Conservation (phyloP, 2,329 filamentous ascomycete genomes). For the Claviceps sp. region DNA sequence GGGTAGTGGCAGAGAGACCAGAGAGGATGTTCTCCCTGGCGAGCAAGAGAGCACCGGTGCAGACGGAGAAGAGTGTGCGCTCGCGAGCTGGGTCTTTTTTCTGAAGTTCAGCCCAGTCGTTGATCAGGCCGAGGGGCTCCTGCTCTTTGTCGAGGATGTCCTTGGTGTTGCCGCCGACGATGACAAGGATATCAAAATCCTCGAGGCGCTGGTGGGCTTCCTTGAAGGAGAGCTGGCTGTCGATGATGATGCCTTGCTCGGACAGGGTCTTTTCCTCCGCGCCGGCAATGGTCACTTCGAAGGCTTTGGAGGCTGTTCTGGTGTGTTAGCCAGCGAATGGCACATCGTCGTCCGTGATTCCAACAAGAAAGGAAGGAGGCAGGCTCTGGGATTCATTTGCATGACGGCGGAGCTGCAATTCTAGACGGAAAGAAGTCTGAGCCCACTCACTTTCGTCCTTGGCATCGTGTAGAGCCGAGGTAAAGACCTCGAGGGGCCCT, state of each 20-base stretch:
- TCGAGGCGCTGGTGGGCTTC: slow-evolving; percentile 61
- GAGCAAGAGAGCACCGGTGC: slow-evolving; percentile 66
- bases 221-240: slow-evolving; percentile 63
- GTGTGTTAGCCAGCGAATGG: background rate
- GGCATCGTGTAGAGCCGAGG: slow-evolving; percentile 36
- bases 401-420: too few species aligned
- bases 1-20: slow-evolving; percentile 69
- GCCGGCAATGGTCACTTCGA: slow-evolving; percentile 42
- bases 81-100: slow-evolving; percentile 66
- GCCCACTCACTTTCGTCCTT: slow-evolving; percentile 32
- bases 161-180: slow-evolving; percentile 58
- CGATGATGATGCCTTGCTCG: slow-evolving; percentile 53
- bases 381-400: too few species aligned
- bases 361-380: too few species aligned
- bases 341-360: too few species aligned
- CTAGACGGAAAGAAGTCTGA: too few species aligned
- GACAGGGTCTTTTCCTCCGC: slow-evolving; percentile 42
- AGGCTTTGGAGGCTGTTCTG: slow-evolving; percentile 38
- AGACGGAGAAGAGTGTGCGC: slow-evolving; percentile 68
- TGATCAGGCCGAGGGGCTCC: slow-evolving; percentile 59
- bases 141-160: slow-evolving; percentile 51
- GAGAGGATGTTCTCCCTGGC: slow-evolving; percentile 64
- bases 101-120: slow-evolving; percentile 65
- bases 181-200: slow-evolving; percentile 67
- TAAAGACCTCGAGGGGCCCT: slow-evolving; percentile 39